Evolutionary conservation across 2,329 filamentous ascomycete species (phyloP), one percentile per base, ranked within the genome.

Genomic region (Pestalotiopsis sp.): DNA sequence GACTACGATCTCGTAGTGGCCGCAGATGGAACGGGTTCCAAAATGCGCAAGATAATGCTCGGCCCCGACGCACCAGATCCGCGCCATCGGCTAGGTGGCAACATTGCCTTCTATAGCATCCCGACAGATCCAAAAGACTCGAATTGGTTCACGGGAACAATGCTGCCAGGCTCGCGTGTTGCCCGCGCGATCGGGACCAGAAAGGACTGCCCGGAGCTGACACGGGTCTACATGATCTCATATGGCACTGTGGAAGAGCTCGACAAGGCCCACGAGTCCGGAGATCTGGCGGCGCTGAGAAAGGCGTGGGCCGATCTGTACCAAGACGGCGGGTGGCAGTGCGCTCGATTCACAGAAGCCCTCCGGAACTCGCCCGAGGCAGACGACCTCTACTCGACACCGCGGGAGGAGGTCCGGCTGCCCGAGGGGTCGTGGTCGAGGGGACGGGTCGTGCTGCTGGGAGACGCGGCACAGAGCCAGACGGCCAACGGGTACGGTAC

Each of bases 1-100:
- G 74, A 73, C 1, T 89, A 81, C 69, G 87, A 89, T 72, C 69
- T 90, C 0, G 76, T 90, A 0, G 81, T 90, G 55, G 87, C 84
- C 12, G 86, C 87, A 3, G 87, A 90, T 71, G 88, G 88, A 0
- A 82, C 85, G 36, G 79, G 81, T 9, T 88, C 85, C 2, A 80
- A 79, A 39, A 83, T 84, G 13, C 80, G 85, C 38, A 39, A 52
- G 39, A 39, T 27, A 3, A 55, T 31, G 17, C 65, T 66, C 2
- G 52, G 41, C 3, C 65, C 65, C 31, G 52, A 58, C 20, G 55
- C 41, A 20, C 27, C 55, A 6, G 65, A 66, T 23, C 49, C 65
- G 6, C 65, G 65, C n/a, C 52, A 41, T n/a, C 31, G 36, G 2
- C 31, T 66, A 9, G 65, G 65, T 6, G 63, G 63, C 20, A 31